A percentile compares a stretch with the other conserved stretches of the same genome.
Evolutionary conservation across 441 rosid genomes (phyloP).

Genomic region (Metrosideros polymorpha): DNA sequence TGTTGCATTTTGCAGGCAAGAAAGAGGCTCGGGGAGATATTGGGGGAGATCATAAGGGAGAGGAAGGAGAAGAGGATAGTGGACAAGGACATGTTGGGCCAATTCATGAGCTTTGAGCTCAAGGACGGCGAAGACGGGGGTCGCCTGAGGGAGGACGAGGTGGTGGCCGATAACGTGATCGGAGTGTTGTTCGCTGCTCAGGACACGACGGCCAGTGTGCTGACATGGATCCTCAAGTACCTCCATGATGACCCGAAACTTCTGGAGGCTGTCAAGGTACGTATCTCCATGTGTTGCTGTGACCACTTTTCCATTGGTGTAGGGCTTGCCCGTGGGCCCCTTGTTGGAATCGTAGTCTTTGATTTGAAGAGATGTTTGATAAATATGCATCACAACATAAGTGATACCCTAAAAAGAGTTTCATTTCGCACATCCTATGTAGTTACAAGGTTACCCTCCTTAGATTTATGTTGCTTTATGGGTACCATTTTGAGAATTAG

Average conservation of each 20-base stretch:
- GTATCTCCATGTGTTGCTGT: background rate
- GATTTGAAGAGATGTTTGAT: background rate
- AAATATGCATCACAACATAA: background rate
- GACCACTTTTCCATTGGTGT: background rate
- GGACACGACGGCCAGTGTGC: slow-evolving; percentile 87
- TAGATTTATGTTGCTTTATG: background rate
- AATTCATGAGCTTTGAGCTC: slow-evolving; percentile 33
- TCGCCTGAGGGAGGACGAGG: slow-evolving; percentile 35
- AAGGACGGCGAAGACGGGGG: slow-evolving; percentile 26
- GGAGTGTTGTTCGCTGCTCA: slow-evolving; percentile 97
- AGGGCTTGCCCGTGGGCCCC: background rate
- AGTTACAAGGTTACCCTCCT: background rate
- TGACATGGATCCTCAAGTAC: slow-evolving; percentile 88
- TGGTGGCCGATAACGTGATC: slow-evolving; percentile 66
- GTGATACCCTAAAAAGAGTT: background rate
- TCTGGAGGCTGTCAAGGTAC: slow-evolving; percentile 71
- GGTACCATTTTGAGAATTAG: background rate
- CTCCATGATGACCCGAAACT: slow-evolving; percentile 57
- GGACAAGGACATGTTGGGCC: slow-evolving; percentile 47
- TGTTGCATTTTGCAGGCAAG: slow-evolving; percentile 45
- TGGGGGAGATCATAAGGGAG: slow-evolving; percentile 51
- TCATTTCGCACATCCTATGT: background rate
- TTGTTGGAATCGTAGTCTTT: background rate
- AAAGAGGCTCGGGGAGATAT: slow-evolving; percentile 39
- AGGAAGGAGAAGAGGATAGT: slow-evolving; percentile 52